Conservation (phyloP, 176 grass and related monocot genomes). For the Musa itinerans region DNA sequence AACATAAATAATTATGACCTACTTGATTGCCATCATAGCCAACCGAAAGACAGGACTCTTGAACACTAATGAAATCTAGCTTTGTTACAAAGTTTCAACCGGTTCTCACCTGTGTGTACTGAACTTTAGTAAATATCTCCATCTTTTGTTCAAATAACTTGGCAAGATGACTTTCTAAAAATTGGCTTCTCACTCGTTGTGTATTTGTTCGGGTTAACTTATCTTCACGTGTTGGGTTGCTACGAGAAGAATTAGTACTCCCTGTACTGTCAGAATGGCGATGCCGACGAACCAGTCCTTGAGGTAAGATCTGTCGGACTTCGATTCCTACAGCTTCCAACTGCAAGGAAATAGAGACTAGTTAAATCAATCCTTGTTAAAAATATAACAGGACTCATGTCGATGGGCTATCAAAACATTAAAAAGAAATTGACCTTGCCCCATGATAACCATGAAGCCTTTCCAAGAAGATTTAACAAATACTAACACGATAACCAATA, state of each 20-base stretch:
- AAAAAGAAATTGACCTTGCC: background rate
- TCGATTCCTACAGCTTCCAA: slow-evolving; percentile 71
- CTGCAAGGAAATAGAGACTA: slow-evolving; percentile 35
- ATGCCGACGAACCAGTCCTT: slow-evolving; percentile 75
- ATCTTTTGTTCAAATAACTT: slow-evolving; percentile 99
- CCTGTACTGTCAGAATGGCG: slow-evolving; percentile 82
- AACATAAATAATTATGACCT: background rate
- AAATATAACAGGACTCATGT: slow-evolving; percentile 2
- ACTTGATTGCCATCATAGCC: background rate
- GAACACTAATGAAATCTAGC: background rate
- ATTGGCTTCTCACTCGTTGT: slow-evolving; percentile 74
- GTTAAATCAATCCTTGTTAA: background rate
- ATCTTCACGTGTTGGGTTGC: slow-evolving; percentile 79
- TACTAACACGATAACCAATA: background rate
- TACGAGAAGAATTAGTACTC: slow-evolving; percentile 85
- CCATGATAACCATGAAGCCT: background rate
- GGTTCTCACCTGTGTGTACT: slow-evolving; percentile 77
- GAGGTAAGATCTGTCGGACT: slow-evolving; percentile 80
- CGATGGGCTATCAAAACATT: too few relatives aligned
- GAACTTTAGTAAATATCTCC: slow-evolving; percentile 99
- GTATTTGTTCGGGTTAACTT: slow-evolving; percentile 67
- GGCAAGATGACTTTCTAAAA: slow-evolving; percentile 97
- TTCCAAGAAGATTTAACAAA: background rate
- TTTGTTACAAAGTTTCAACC: background rate
- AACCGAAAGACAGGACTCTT: background rate